A percentile compares a stretch with the other conserved stretches of the same genome.
Evolutionary conservation across 2,329 filamentous ascomycete species (phyloP).

Genomic region (Annulohypoxylon truncatum): DNA sequence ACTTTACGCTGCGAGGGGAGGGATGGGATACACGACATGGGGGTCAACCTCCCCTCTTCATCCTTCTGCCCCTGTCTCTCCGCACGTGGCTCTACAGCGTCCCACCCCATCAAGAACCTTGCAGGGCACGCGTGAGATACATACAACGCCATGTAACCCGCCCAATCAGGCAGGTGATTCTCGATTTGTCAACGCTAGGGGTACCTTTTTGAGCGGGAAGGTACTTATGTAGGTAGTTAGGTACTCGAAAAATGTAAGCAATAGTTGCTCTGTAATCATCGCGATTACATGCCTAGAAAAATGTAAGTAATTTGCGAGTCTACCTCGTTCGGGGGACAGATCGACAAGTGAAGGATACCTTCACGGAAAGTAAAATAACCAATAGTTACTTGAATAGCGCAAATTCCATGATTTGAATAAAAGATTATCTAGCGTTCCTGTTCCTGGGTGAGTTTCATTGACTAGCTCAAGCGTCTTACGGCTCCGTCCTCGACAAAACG

Average conservation of each 20-base stretch:
- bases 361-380: background rate
- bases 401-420: background rate
- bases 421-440: background rate
- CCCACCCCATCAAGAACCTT: slow-evolving; percentile 19
- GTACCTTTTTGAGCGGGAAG: slow-evolving; percentile 6
- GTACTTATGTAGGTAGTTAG: slow-evolving; percentile 1
- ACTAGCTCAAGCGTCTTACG: background rate
- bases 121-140: slow-evolving; percentile 31
- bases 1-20: slow-evolving; percentile 6
- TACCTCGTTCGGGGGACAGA: slow-evolving; percentile 20
- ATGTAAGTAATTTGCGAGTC: slow-evolving; percentile 26
- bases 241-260: slow-evolving; percentile 6
- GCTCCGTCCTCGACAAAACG: background rate
- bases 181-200: slow-evolving; percentile 20
- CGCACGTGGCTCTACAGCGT: slow-evolving; percentile 35
- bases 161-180: slow-evolving; percentile 25
- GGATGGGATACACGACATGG: slow-evolving; percentile 12
- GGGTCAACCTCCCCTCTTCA: background rate
- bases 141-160: slow-evolving; percentile 13
- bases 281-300: slow-evolving; percentile 13
- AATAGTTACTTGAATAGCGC: slow-evolving; percentile 1
- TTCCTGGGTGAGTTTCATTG: background rate
- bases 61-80: slow-evolving; percentile 21
- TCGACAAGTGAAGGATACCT: slow-evolving; percentile 9
- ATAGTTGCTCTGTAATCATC: slow-evolving; percentile 22